A percentile compares a stretch with the other conserved stretches of the same genome.
Conservation (phyloP, 129 eudicot genomes). For the Pulicaria dysenterica region DNA sequence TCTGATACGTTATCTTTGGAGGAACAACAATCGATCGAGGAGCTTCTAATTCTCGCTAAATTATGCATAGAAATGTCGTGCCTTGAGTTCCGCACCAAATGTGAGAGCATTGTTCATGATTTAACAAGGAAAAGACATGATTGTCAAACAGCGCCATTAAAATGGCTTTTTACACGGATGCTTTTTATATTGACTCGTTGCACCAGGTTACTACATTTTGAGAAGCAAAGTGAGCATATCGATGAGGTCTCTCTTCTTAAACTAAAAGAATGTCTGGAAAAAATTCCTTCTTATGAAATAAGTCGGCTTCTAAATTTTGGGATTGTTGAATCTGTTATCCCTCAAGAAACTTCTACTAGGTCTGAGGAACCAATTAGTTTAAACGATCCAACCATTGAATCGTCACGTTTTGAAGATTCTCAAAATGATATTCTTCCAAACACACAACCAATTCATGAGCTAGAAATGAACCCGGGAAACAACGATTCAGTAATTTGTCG, state of each 20-base stretch:
- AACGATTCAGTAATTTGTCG: slow-evolving; percentile 69
- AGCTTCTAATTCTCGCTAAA: slow-evolving; percentile 59
- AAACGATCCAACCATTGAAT: slow-evolving; percentile 14
- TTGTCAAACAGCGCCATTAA: slow-evolving; percentile 58
- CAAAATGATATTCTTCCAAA: slow-evolving; percentile 20
- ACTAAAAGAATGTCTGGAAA: slow-evolving; percentile 70
- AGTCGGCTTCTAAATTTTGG: slow-evolving; percentile 59
- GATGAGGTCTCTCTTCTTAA: slow-evolving; percentile 61
- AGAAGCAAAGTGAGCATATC: slow-evolving; percentile 65
- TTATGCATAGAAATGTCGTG: slow-evolving; percentile 63
- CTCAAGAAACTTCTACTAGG: background rate
- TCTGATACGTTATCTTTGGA: slow-evolving; percentile 50
- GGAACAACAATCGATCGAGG: slow-evolving; percentile 46
- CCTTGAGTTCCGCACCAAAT: slow-evolving; percentile 63
- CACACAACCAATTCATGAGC: slow-evolving; percentile 37
- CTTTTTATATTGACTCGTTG: slow-evolving; percentile 89
- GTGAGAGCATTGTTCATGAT: slow-evolving; percentile 79
- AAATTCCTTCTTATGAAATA: slow-evolving; percentile 71
- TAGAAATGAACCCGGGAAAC: slow-evolving; percentile 39
- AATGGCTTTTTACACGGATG: slow-evolving; percentile 73
- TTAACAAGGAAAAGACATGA: slow-evolving; percentile 65
- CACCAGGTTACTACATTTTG: slow-evolving; percentile 80
- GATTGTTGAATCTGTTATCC: slow-evolving; percentile 39
- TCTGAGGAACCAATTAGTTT: background rate
- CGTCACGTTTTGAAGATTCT: slow-evolving; percentile 27